phyloP scores from a whole-genome alignment of 73 alveolate genomes.

The Tetrahymena thermophila region DNA sequence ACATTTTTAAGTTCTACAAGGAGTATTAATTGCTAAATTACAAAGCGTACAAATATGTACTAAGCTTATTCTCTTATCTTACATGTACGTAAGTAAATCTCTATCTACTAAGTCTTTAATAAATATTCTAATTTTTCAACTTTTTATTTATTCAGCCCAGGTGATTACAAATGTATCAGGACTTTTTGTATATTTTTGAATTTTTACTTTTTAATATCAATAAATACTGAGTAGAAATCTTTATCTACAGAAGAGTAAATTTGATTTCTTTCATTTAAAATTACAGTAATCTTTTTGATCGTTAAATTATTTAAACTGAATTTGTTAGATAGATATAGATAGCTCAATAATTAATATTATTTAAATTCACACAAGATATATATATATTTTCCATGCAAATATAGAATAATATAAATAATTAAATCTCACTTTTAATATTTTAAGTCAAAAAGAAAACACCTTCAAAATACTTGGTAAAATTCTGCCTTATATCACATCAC shows the following conservation, averaged over 20 bases:
- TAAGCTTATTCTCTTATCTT: not conserved
- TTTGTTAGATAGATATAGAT: no score
- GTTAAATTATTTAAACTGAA: not conserved
- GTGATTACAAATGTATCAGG: not conserved
- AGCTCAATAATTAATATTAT: no score
- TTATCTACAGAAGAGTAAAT: no score
- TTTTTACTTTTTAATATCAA: not conserved
- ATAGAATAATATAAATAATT: no score
- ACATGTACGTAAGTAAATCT: not conserved
- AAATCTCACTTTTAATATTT: no score
- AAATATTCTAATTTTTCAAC: not conserved
- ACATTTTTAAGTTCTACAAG: not conserved
- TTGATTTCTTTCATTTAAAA: not conserved
- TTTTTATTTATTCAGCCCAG: not conserved
- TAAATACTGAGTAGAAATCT: not conserved
- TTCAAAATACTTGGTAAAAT: not conserved
- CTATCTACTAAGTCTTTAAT: not conserved
- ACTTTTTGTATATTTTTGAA: not conserved
- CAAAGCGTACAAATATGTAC: not conserved
- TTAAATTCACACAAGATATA: no score
- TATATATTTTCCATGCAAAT: no score
- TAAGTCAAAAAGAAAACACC: not conserved
- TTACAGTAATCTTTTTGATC: not conserved
- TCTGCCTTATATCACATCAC: not conserved
- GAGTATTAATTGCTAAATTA: not conserved